Evolutionary conservation across 208 protist species (phyloP), one percentile per base, ranked within the genome.

Genomic region (Balamuthia mandrillaris): DNA sequence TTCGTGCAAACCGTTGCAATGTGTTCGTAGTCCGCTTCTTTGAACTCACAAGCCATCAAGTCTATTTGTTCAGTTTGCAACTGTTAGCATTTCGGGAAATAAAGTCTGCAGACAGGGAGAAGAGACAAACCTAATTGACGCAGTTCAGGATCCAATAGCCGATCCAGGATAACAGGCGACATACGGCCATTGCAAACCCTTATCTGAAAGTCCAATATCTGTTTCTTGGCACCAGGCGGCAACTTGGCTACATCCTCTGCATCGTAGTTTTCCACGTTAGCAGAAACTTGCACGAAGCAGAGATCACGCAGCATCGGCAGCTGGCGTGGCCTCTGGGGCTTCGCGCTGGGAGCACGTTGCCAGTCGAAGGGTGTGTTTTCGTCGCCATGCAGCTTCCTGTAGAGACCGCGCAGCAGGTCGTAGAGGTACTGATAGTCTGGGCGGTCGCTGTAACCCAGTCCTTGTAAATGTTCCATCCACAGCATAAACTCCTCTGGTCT

Each of bases 351-450:
- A 33, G 37, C 54, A 45, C 42, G 47, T 45, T 82, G 49, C 74
- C 74, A 82, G 51, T 82, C 74, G 21, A 66, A 82, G 52, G 74
- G 74, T 52, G 56, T 82, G 49, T 29, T 66, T 37, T 60, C 52
- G n/a, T 60, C 49, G 44, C 49, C 49, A 24, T 66, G 44, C 2
- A 66, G 52, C 3, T 52, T 44, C 6, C 63, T 44, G 56, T 45
- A 82, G 35, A 82, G 49, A 29, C 21, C 21, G 56, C 39, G 88
- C 93, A 98, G 98, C 65, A 97, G 95, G 89, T 98, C 96, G 93
- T 98, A 96, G 35, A 95, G 95, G 14, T 94, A 94, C 3, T 95
- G 97, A 89, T 98, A 98, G 74, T 96, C 93, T 18, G 97, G 97
- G 70, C 95, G 92, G 70, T 96, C 94, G 52, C 97, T 94, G 88